phyloP scores from a whole-genome alignment of 345 rosid species.

The Turnera subulata region DNA sequence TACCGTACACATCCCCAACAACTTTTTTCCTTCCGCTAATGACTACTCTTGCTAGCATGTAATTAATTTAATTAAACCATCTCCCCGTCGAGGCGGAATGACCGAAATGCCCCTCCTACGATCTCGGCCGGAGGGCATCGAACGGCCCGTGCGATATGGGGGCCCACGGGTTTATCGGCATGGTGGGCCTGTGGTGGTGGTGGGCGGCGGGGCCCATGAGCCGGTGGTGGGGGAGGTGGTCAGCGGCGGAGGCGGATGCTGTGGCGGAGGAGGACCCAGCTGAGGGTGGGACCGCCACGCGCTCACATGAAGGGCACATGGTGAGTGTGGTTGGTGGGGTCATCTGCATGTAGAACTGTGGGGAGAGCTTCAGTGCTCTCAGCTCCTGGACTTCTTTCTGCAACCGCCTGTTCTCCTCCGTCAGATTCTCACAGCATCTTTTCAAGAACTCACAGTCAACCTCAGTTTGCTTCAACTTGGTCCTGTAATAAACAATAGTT shows the following conservation, averaged over 20 bases:
- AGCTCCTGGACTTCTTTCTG: conserved; percentile 93
- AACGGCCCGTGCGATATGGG: conserved; percentile 27
- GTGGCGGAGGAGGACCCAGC: background rate
- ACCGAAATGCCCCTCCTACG: conserved; percentile 29
- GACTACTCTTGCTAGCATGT: too few relatives aligned
- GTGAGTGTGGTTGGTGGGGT: conserved; percentile 97
- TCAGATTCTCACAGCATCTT: conserved; percentile 94
- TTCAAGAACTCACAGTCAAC: conserved; percentile 93
- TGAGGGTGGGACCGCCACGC: conserved; percentile 72
- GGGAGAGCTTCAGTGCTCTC: conserved; percentile 90
- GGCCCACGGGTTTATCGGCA: background rate
- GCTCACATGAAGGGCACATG: conserved; percentile 98
- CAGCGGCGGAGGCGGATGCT: conserved; percentile 28
- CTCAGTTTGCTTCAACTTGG: conserved; percentile 98
- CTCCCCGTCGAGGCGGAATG: background rate
- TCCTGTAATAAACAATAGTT: conserved; percentile 39
- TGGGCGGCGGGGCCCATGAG: conserved; percentile 41
- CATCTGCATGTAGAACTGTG: conserved; percentile 98
- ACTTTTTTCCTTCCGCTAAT: background rate
- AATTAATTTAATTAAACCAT: background rate
- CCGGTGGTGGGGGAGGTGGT: conserved; percentile 34
- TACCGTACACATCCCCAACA: conserved; percentile 15
- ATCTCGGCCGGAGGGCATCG: conserved; percentile 50
- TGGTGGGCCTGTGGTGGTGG: conserved; percentile 35
- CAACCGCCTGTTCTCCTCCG: conserved; percentile 93